Conservation (phyloP, 2,329 filamentous ascomycete genomes). For the Cercospora zeina region DNA sequence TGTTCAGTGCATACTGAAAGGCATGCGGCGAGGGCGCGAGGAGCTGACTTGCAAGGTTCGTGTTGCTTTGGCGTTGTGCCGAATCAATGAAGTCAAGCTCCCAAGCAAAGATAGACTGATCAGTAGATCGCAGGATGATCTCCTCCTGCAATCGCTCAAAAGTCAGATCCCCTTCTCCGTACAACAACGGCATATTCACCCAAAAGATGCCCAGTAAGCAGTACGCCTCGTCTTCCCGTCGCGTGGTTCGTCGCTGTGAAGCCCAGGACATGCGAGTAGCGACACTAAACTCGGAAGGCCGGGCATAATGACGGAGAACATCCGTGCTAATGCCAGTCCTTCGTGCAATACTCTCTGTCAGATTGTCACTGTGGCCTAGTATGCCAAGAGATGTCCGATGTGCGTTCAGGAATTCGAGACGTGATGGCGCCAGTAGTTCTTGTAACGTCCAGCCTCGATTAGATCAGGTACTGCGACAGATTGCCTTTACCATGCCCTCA, state of each 20-base stretch:
- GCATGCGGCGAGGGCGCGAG: neutral
- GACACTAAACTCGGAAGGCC: neutral
- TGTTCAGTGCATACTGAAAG: neutral
- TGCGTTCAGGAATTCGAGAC: neutral
- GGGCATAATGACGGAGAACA: neutral
- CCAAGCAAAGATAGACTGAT: neutral
- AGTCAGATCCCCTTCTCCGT: neutral
- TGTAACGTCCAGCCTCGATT: conserved; percentile 1
- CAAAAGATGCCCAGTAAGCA: neutral
- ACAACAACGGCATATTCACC: neutral
- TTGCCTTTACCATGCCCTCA: neutral
- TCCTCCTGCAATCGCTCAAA: neutral
- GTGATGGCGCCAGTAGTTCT: neutral
- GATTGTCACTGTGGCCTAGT: neutral
- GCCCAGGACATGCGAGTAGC: neutral
- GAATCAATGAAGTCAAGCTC: neutral
- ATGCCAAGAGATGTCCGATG: neutral
- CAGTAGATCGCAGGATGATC: neutral
- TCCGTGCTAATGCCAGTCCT: neutral
- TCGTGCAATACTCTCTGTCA: neutral
- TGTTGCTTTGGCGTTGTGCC: neutral
- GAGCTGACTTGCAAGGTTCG: neutral
- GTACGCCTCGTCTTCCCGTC: neutral
- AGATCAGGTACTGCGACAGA: neutral
- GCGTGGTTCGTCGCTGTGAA: neutral